Base-by-base conservation (phyloP, 2,329 filamentous ascomycete genomes). In the Paraphoma sp. region DNA sequence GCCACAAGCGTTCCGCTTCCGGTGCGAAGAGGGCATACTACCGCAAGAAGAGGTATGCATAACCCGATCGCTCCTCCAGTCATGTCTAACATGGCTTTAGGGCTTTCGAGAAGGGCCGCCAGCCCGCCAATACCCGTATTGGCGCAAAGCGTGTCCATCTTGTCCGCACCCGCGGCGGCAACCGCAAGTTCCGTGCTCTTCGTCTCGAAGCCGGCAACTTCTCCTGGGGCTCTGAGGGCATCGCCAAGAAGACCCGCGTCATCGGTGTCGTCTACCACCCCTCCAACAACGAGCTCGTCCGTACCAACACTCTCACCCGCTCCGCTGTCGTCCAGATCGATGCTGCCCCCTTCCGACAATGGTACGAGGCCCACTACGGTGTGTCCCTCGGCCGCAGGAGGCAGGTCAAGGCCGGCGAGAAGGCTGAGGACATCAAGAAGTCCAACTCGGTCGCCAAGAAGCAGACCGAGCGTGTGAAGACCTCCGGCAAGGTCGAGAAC, bases 361-460 rank as follows among this genome's bases (percentile, higher is more conserved):
- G 95, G 95, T 99, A 96, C 85, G 95, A 99, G 89, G 92, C 95
- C 73, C 95, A 99, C 90, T 99, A 99, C 88, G 95, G 95, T 80
- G 87, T 92, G 83, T 75, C 86, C 75, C 80, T 99, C 67, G 95
- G 95, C 81, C 91, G 93, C 76, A 90, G 90, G 84, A 92, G 93
- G 84, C 93, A 97, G 86, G 86, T 89, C 81, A 93, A 96, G 83
- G 83, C 83, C 79, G 81, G 84, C 75, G 84, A 84, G 74, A 86
- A 87, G 80, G 80, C 84, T 67, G 79, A 92, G 83, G 87, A 89
- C 74, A 95, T 96, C 90, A 96, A 97, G 91, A 97, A 97, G 91
- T 93, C 89, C 87, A 96, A 96, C 86, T 85, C 88, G 62, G 91
- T 98, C 62, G 87, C 95, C 89, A 92, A 92, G 87, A 99, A 99